Evolutionary conservation across 352 stramenopile genomes (phyloP).

Genomic region (Phytophthora podocarpi): DNA sequence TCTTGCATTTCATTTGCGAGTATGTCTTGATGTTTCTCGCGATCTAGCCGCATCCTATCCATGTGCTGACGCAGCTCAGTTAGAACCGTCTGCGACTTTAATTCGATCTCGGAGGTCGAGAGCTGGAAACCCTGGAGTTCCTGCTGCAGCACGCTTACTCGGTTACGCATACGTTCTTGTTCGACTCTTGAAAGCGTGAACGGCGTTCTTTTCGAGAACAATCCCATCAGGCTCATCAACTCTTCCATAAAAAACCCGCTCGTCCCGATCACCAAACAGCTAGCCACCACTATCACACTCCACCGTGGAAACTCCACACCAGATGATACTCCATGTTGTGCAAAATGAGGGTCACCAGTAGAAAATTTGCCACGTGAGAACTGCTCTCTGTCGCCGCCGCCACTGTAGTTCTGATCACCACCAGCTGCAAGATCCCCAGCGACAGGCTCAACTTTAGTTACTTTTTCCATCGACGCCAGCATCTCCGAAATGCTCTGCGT

Average conservation of each 20-base stretch:
- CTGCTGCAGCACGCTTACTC: slow-evolving; percentile 54
- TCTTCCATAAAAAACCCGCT: slow-evolving; percentile 66
- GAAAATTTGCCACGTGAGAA: not conserved
- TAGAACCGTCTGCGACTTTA: slow-evolving; percentile 59
- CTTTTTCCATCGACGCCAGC: slow-evolving; percentile 22
- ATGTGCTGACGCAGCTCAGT: slow-evolving; percentile 53
- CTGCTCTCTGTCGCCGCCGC: slow-evolving; percentile 6
- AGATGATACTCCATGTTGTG: not conserved
- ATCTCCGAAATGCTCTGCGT: slow-evolving; percentile 31
- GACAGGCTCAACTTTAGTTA: not conserved
- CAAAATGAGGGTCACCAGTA: not conserved
- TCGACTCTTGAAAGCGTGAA: slow-evolving; percentile 39
- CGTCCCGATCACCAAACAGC: slow-evolving; percentile 47
- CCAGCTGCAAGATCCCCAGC: slow-evolving; percentile 8
- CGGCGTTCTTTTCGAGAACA: slow-evolving; percentile 35
- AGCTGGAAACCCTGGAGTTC: slow-evolving; percentile 55
- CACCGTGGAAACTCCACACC: slow-evolving; percentile 39
- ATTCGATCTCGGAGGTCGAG: slow-evolving; percentile 56
- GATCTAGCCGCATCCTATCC: slow-evolving; percentile 50
- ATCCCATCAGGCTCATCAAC: slow-evolving; percentile 37
- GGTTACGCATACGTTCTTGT: slow-evolving; percentile 50
- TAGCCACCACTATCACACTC: slow-evolving; percentile 46
- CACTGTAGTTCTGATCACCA: slow-evolving; percentile 11
- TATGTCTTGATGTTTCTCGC: slow-evolving; percentile 61
- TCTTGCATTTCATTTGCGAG: slow-evolving; percentile 73